Evolutionary conservation across 148 eudicot species (phyloP).

Genomic region (Vaccinium macrocarpon): DNA sequence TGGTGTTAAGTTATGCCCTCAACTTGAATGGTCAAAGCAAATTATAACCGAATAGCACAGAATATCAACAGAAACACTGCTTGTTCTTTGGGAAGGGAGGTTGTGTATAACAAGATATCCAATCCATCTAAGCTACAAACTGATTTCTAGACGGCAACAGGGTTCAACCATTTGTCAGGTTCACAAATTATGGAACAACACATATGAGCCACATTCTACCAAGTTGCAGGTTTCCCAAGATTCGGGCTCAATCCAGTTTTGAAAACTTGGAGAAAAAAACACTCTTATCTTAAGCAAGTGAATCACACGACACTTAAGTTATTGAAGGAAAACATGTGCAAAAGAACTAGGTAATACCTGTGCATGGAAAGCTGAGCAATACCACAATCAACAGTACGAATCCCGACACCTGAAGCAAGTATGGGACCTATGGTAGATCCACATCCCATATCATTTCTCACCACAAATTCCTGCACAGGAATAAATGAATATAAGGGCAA

Average conservation of each 20-base stretch:
- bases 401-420: constrained; percentile 92
- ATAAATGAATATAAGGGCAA: background rate
- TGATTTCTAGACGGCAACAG: background rate
- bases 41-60: background rate
- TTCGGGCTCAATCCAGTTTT: background rate
- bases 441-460: constrained; percentile 99
- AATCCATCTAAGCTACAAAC: background rate
- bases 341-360: constrained; percentile 47
- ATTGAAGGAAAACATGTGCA: constrained; percentile 51
- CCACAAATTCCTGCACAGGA: constrained; percentile 79
- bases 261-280: too few species aligned
- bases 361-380: constrained; percentile 56
- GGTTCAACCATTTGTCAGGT: too few species aligned
- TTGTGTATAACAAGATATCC: background rate
- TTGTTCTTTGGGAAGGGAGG: background rate
- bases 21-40: background rate
- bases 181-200: too few species aligned
- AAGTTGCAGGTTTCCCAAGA: background rate
- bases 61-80: background rate
- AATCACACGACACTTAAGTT: background rate
- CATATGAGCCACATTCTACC: background rate
- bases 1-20: background rate
- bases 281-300: background rate
- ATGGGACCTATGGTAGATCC: constrained; percentile 99
- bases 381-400: constrained; percentile 86